Percentiles rank a stretch among this genome's conserved stretches.
These are phyloP conservation scores for Hapsidospora chrysogenum DNA, from an alignment of 495 filamentous ascomycete genomes.

Conservation along the genomic window DNA sequence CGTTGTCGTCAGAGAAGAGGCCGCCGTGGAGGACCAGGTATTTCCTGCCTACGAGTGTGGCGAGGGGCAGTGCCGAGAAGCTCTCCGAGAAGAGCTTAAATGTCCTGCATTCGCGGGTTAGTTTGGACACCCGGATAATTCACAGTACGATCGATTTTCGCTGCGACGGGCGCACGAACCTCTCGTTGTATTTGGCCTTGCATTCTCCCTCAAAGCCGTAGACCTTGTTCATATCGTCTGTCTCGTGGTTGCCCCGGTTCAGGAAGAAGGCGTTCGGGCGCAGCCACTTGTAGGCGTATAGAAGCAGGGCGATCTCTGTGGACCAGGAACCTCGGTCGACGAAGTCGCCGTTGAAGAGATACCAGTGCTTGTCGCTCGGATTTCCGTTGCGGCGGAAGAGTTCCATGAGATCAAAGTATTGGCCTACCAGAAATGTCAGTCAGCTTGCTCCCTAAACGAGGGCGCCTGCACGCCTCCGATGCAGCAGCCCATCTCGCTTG, in stretches of 20 bases:
- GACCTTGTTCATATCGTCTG: conserved; percentile 98
- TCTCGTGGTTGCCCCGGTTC: conserved; percentile 98
- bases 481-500: too few relatives aligned
- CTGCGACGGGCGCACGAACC: conserved; percentile 13
- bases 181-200: conserved; percentile 93
- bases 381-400: conserved; percentile 85
- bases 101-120: conserved; percentile 18
- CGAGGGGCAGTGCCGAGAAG: conserved; percentile 87
- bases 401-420: conserved; percentile 94
- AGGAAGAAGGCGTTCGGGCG: conserved; percentile 78
- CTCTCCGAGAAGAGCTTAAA: conserved; percentile 99
- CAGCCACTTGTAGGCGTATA: conserved; percentile 96
- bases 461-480: background rate
- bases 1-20: conserved; percentile 93
- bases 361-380: conserved; percentile 70
- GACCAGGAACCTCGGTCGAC: conserved; percentile 97
- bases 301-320: conserved; percentile 79
- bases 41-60: conserved; percentile 80
- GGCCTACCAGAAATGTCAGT: conserved; percentile 37
- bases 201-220: conserved; percentile 99
- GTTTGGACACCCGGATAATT: conserved; percentile 7
- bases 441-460: conserved; percentile 2
- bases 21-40: conserved; percentile 91
- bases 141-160: background rate
- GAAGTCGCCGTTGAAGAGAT: conserved; percentile 98